These are phyloP conservation scores for Yamagishiella unicocca DNA, from an alignment of 139 green algal genomes.

Conservation along the genomic window DNA sequence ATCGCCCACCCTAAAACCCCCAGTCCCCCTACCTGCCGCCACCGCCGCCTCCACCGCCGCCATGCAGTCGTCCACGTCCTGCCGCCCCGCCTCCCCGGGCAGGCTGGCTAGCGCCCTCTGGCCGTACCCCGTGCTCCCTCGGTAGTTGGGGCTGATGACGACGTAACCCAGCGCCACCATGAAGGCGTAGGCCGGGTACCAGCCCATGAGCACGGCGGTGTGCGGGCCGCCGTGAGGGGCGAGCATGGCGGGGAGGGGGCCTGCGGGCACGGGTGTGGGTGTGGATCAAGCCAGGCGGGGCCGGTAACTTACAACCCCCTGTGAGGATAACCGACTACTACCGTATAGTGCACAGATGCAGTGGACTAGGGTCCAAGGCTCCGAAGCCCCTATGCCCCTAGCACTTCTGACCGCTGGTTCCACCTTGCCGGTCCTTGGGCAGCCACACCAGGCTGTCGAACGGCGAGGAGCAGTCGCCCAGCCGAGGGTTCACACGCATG, in stretches of 20 bases:
- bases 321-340: no score
- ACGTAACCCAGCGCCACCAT: slow-evolving; percentile 81
- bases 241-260: slow-evolving; percentile 77
- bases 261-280: neutral
- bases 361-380: no score
- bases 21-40: neutral
- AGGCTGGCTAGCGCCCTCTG: slow-evolving; percentile 79
- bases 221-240: slow-evolving; percentile 92
- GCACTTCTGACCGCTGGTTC: neutral
- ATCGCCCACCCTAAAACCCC: slow-evolving; percentile 51
- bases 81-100: slow-evolving; percentile 78
- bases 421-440: slow-evolving; percentile 4
- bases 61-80: slow-evolving; percentile 94
- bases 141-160: slow-evolving; percentile 83
- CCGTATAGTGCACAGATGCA: no score
- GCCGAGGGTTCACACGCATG: neutral
- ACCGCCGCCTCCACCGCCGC: slow-evolving; percentile 74
- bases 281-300: no score
- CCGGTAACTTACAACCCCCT: no score
- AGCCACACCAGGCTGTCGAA: slow-evolving; percentile 33
- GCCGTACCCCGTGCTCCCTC: slow-evolving; percentile 35
- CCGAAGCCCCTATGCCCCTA: no score
- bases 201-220: slow-evolving; percentile 75
- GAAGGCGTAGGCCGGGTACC: slow-evolving; percentile 76
- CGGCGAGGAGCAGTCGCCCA: neutral